phyloP scores from a whole-genome alignment of 768 basidiomycete genomes.

The Pleurotus ostreatus region DNA sequence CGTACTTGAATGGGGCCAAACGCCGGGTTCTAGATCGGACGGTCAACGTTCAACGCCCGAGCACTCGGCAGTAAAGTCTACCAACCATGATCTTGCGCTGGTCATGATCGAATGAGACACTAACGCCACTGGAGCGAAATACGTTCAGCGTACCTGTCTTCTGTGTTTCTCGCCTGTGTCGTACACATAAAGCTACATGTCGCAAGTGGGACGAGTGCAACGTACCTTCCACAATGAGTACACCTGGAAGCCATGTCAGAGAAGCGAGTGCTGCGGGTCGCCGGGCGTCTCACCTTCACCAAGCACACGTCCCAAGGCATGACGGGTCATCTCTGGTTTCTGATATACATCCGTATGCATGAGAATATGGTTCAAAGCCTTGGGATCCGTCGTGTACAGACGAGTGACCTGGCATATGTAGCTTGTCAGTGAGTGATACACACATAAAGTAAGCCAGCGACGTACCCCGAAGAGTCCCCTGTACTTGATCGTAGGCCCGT shows the following conservation, averaged over 20 bases:
- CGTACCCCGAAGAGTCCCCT: slow-evolving; percentile 41
- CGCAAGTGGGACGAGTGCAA: too few relatives aligned
- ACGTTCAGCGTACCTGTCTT: slow-evolving; percentile 11
- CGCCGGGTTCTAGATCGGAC: slow-evolving; percentile 34
- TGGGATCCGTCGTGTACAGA: slow-evolving; percentile 43
- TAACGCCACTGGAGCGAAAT: neutral
- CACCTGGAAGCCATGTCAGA: slow-evolving; percentile 19
- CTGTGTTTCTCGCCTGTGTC: slow-evolving; percentile 15
- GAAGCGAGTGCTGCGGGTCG: neutral
- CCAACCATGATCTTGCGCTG: slow-evolving; percentile 23
- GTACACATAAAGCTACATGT: too few relatives aligned
- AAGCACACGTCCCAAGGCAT: slow-evolving; percentile 24
- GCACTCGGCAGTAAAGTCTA: neutral
- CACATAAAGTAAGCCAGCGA: neutral
- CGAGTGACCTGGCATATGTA: slow-evolving; percentile 15
- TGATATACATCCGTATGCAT: slow-evolving; percentile 37
- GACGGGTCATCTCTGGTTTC: slow-evolving; percentile 32
- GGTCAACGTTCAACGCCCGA: neutral
- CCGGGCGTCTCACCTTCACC: slow-evolving; percentile 13
- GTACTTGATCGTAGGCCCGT: slow-evolving; percentile 44
- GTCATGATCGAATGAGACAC: neutral
- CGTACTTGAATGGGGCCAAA: slow-evolving; percentile 44
- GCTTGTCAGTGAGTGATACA: neutral
- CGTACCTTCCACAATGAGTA: slow-evolving; percentile 25
- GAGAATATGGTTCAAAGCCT: slow-evolving; percentile 47